Evolutionary conservation across 1,284 basidiomycete species (phyloP), one percentile per base, ranked within the genome.

Genomic region (Laetiporus sulphureus): DNA sequence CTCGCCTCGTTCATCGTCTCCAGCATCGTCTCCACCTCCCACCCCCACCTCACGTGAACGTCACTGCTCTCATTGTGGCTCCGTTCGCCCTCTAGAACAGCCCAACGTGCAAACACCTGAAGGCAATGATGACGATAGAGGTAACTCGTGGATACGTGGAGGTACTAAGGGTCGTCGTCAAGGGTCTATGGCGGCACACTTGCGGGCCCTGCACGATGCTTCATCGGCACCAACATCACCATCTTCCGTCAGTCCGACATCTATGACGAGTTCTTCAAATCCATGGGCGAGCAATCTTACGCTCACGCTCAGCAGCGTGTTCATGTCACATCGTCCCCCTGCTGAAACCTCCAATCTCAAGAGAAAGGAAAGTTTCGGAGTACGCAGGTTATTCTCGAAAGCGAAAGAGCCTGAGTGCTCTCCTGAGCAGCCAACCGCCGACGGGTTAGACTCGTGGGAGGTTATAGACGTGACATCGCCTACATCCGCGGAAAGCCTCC

Each of bases 371-470:
- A 57, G 57, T 43, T 58, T 59, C n/a, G 57, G 57, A 4, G 47
- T 61, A 6, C 53, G 57, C 21, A 54, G 52, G 27, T 33, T 65
- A 3, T 65, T 64, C 33, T 42, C 55, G 21, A 64, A 64, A 39
- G 60, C 61, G 16, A 64, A 63, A 38, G 62, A 58, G 21, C 49
- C 41, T 18, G 49, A 53, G 5, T 7, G 19, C n/a, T 25, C 35
- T n/a, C 13, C 38, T 30, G 15, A 30, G 32, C 25, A 32, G 23
- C 38, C 4, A 5, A 24, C 18, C 10, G 32, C 18, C 3, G 50
- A 55, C n/a, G 25, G 48, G 25, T 40, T 55, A 6, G 57, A 56
- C 2, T 40, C 44, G 18, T 59, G 59, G 57, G 57, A 59, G 15
- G 48, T 59, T 29, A 44, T 58, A 18, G 51, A 52, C n/a, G n/a